phyloP scores from a whole-genome alignment of 306 rosid species.

The Dryas drummondii region DNA sequence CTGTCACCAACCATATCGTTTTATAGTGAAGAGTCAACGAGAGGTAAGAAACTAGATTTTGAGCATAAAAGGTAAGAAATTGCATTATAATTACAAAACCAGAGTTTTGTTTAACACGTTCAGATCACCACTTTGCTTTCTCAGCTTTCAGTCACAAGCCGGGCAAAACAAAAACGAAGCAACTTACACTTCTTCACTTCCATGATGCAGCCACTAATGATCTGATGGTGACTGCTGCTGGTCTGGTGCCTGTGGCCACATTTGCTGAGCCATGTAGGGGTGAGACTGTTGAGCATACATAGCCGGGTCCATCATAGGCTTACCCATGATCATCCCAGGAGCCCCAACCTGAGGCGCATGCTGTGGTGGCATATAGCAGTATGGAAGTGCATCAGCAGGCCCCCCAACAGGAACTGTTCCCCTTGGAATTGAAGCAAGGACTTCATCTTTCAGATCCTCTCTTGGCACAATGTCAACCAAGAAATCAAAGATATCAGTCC shows the following conservation, averaged over 20 bases:
- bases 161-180: slow-evolving; percentile 14
- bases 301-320: slow-evolving; percentile 54
- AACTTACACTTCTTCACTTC: slow-evolving; percentile 31
- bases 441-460: slow-evolving; percentile 73
- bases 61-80: not conserved
- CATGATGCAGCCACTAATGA: slow-evolving; percentile 33
- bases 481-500: slow-evolving; percentile 69
- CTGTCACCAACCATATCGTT: not conserved
- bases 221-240: slow-evolving; percentile 55
- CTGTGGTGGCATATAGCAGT: slow-evolving; percentile 50
- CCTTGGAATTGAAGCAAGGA: slow-evolving; percentile 61
- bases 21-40: not conserved
- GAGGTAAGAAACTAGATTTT: not conserved
- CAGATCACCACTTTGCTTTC: slow-evolving; percentile 12
- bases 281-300: slow-evolving; percentile 50
- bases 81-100: slow-evolving; percentile 11
- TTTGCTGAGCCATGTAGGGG: slow-evolving; percentile 54
- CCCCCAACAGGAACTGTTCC: slow-evolving; percentile 55
- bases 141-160: slow-evolving; percentile 28
- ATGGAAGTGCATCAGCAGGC: slow-evolving; percentile 45
- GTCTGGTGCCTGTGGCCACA: slow-evolving; percentile 53
- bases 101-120: slow-evolving; percentile 10
- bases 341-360: slow-evolving; percentile 48
- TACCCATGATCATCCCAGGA: slow-evolving; percentile 60
- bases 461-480: slow-evolving; percentile 67